phyloP scores from a whole-genome alignment of 1,139 yeast species.

The Blastobotrys proliferans region DNA sequence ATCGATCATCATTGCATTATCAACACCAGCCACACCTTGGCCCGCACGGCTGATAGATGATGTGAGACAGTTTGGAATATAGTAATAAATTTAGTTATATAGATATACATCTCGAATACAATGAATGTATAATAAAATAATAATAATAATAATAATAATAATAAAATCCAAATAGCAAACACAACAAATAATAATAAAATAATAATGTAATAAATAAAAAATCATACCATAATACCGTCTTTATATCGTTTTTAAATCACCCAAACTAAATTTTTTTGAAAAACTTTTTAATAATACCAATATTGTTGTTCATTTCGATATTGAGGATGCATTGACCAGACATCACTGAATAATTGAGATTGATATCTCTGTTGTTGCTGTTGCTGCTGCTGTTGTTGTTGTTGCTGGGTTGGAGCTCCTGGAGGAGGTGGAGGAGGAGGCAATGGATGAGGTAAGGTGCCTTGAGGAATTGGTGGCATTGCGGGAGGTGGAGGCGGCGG shows the following conservation, averaged over 20 bases:
- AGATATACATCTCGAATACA: no score
- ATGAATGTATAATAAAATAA: background rate
- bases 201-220: conserved; percentile 3
- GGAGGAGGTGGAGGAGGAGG: conserved; percentile 8
- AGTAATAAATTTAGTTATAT: no score
- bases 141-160: conserved; percentile 7
- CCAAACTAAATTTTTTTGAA: background rate
- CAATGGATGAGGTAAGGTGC: conserved; percentile 10
- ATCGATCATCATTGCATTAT: no score
- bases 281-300: conserved; percentile 8
- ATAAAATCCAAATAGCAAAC: background rate
- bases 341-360: conserved; percentile 7
- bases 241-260: background rate
- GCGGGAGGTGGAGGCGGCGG: conserved; percentile 9
- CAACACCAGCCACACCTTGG: no score
- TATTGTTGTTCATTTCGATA: conserved; percentile 11
- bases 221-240: background rate
- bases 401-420: conserved; percentile 2
- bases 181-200: background rate
- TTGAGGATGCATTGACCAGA: conserved; percentile 6
- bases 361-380: conserved; percentile 7
- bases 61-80: no score
- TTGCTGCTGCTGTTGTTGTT: conserved; percentile 8
- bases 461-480: no score
- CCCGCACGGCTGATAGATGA: no score